Conservation (phyloP, 495 filamentous ascomycete species). For the Penicillium alfredii region DNA sequence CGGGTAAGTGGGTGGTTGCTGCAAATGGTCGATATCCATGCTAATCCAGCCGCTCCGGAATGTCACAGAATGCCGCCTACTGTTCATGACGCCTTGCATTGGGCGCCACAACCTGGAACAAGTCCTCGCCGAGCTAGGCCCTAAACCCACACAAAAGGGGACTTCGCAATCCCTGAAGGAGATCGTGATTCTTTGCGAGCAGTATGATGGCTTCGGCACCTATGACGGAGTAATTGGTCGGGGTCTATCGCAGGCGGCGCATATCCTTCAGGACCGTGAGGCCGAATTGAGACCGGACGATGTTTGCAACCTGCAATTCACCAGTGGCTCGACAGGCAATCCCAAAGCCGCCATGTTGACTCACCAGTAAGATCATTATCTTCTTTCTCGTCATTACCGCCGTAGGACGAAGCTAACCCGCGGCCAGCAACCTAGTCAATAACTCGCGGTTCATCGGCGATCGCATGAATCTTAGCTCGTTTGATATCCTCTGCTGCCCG, state of each 20-base stretch:
- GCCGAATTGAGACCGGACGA: conserved; percentile 50
- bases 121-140: conserved; percentile 46
- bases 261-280: conserved; percentile 39
- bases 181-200: conserved; percentile 51
- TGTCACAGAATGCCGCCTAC: conserved; percentile 48
- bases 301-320: conserved; percentile 67
- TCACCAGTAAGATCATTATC: conserved; percentile 60
- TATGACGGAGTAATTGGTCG: conserved; percentile 44
- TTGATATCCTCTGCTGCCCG: conserved; percentile 62
- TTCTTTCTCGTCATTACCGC: too few species aligned
- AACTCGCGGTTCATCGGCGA: conserved; percentile 65
- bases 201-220: conserved; percentile 42
- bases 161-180: conserved; percentile 34
- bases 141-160: conserved; percentile 27
- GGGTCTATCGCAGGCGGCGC: conserved; percentile 26
- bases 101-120: conserved; percentile 49
- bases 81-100: conserved; percentile 60
- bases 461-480: conserved; percentile 56
- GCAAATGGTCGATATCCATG: conserved; percentile 1
- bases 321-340: conserved; percentile 62
- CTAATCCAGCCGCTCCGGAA: background rate
- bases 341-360: conserved; percentile 74
- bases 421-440: conserved; percentile 57
- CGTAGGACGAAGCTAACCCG: conserved; percentile 6
- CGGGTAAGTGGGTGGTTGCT: conserved; percentile 37